Evolutionary conservation across 1,284 basidiomycete genomes (phyloP), one percentile per base, ranked within the genome.

Genomic region (Malassezia sympodialis): DNA sequence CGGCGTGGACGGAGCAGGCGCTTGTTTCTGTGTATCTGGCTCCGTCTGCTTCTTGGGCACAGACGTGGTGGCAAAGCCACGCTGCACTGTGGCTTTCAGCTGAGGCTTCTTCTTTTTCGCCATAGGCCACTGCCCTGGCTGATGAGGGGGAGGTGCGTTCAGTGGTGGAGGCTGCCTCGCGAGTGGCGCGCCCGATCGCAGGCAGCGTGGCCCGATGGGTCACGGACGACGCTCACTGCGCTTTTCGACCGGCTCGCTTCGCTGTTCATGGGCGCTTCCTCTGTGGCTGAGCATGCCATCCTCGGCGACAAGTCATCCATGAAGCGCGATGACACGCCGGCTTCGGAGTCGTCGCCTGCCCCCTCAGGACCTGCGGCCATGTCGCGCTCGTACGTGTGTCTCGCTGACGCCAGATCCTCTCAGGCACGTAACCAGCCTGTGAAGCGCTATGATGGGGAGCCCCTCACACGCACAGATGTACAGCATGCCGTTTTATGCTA

Each of bases 401-500:
- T 10, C 37, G 39, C 24, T 34, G 14, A 30, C 27, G 17, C 46
- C 47, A 53, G 49, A 8, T 11, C 49, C 4, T 58, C 60, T 28
- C 58, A 61, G 14, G 61, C 65, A 26, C 69, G 69, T 31, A 72
- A 71, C 47, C 61, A 68, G 32, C 69, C 70, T 3, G 68, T 73
- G 39, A 73, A 73, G 51, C 60, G 68, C n/a, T 68, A 65, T 58
- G 70, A 73, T 26, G 70, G 69, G 23, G 68, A 69, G 42, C 66
- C 70, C 32, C 56, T 73, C 1, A 59, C 63, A 4, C 60, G 70
- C 10, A 59, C 56, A 17, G 88, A 90, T 75, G 81, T 90, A 34
- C 87, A 90, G 77, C 88, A 83, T 76, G 86, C 90, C 77, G 79
- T 90, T 47, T 82, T 91, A 51, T 71, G 83, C 66, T 78, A 82